These are phyloP conservation scores for Penicillium mononematosum DNA, from an alignment of 495 filamentous ascomycete genomes.

Conservation along the genomic window DNA sequence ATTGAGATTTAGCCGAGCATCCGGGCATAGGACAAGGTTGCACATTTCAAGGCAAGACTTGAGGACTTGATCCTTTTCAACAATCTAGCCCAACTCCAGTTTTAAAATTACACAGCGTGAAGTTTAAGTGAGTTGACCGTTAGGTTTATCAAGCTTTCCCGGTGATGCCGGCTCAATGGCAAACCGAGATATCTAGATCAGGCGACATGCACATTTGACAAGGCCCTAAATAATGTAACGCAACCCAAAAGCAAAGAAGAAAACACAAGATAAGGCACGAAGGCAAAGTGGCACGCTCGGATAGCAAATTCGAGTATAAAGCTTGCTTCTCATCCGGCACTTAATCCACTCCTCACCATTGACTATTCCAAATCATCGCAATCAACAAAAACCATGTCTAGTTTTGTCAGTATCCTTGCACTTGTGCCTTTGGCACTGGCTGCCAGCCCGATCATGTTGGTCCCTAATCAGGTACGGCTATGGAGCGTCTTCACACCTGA, in stretches of 20 bases:
- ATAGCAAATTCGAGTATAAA: slow-evolving; percentile 3
- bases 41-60: not conserved
- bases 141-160: not conserved
- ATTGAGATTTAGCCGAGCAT: not conserved
- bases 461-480: not conserved
- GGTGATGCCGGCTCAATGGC: not conserved
- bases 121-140: not conserved
- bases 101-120: not conserved
- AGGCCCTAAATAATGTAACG: not conserved
- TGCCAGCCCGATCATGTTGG: not conserved
- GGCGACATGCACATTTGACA: not conserved
- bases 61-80: not conserved
- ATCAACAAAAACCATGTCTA: not conserved
- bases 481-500: not conserved
- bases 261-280: not conserved
- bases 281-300: not conserved
- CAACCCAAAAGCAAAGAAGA: not conserved
- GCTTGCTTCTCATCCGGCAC: not conserved
- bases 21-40: not conserved
- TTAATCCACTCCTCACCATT: not conserved
- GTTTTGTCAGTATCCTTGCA: not conserved
- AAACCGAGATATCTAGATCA: not conserved
- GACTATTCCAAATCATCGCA: not conserved
- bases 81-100: not conserved
- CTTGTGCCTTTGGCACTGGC: slow-evolving; percentile 9